These are phyloP conservation scores for Zalerion maritima DNA, from an alignment of 495 filamentous ascomycete genomes.

Conservation along the genomic window DNA sequence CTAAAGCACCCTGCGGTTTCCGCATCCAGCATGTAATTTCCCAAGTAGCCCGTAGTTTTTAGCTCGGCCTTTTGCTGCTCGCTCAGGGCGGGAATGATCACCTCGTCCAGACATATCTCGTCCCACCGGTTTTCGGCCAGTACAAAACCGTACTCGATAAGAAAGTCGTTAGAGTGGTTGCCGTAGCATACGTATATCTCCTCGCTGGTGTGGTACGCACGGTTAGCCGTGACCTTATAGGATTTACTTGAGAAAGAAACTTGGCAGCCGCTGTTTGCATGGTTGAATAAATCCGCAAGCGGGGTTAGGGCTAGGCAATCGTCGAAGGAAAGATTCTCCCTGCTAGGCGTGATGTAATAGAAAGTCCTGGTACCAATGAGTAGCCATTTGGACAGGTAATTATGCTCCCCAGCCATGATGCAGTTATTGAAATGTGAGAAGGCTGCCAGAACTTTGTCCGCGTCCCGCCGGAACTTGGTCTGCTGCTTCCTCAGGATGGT, in stretches of 20 bases:
- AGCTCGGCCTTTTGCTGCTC: conserved; percentile 32
- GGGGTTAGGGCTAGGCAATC: conserved; percentile 72
- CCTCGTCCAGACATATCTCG: conserved; percentile 50
- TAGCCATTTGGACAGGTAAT: conserved; percentile 65
- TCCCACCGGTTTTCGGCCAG: conserved; percentile 52
- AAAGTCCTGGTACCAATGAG: conserved; percentile 76
- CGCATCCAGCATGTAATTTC: conserved; percentile 49
- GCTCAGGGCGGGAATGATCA: conserved; percentile 40
- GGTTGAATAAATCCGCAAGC: conserved; percentile 83
- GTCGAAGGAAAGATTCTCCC: conserved; percentile 39
- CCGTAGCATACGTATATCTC: conserved; percentile 77
- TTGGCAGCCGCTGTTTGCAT: conserved; percentile 48
- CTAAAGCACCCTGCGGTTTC: conserved; percentile 53
- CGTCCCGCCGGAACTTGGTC: conserved; percentile 46
- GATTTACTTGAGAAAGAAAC: conserved; percentile 42
- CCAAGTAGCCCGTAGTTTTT: conserved; percentile 45
- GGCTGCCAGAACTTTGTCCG: conserved; percentile 33
- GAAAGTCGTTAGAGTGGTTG: conserved; percentile 63
- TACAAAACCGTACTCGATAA: conserved; percentile 75
- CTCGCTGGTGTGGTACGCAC: conserved; percentile 46
- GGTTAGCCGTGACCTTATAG: conserved; percentile 45
- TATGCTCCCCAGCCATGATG: too few relatives aligned
- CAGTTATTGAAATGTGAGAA: conserved; percentile 40
- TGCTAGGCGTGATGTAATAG: conserved; percentile 44
- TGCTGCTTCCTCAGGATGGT: conserved; percentile 47